Evolutionary conservation across 2,329 filamentous ascomycete species (phyloP), one percentile per base, ranked within the genome.

Genomic region (Zymoseptoria pseudotritici): DNA sequence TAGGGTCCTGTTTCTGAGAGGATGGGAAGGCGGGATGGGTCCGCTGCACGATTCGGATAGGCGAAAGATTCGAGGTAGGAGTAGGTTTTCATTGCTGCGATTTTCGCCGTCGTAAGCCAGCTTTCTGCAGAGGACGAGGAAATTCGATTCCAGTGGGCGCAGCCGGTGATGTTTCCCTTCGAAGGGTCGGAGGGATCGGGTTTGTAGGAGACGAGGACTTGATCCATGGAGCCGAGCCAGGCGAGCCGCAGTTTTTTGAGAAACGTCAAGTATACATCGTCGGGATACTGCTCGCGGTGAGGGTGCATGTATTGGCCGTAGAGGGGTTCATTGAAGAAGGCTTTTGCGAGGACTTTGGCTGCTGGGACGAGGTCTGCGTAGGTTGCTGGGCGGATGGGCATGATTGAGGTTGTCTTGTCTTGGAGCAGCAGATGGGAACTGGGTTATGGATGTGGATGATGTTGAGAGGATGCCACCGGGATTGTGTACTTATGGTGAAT

Each of bases 211-310:
- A 69, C 63, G 26, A 68, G 57, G 10, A 64, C 42, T 20, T 59
- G 42, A 24, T 63, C 53, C n/a, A 62, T 58, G 3, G 63, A 58
- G 10, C 61, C 57, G 7, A 63, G 58, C 50, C 62, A 62, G 21
- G 51, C 54, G 9, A 59, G 49, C 7, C 69, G 67, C 2, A 69
- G 59, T 54, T 63, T 60, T 21, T 62, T 55, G 24, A 70, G 61
- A 63, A 69, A 70, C 54, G 62, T 61, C 6, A 68, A 63, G 50
- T 67, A 65, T 55, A 67, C 56, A 55, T 71, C 67, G 20, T 66
- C 61, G 7, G 69, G 69, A 31, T 64, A 70, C 24, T 61, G 29
- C 11, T 66, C 29, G 53, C 66, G 53, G 11, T 65, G 52, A 1
- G 69, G 67, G 50, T 71, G 67, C 58, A 64, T 62, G 56, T 64